Evolutionary conservation across 106 monocot species (phyloP), one percentile per base, ranked within the genome.

Genomic region (Ottelia alismoides): DNA sequence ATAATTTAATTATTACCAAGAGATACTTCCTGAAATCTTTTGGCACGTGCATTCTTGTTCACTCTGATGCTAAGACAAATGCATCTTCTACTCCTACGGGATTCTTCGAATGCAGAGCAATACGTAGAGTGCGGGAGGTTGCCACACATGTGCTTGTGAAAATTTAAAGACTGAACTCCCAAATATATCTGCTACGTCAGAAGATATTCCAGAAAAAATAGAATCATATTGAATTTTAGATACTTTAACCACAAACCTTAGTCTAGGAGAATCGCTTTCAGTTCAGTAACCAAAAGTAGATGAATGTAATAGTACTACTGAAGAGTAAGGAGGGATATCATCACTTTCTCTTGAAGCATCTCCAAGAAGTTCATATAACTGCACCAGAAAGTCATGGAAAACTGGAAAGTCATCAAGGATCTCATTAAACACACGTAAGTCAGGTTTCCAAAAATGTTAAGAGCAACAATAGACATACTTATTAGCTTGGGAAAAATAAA

Each of bases 361-460:
- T 63, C 81, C 84, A n/a, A 70, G 46, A 71, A 86, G 76, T 51
- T n/a, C 72, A 57, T 54, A 23, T 68, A 25, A 78, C 69, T 47
- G 63, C n/a, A n/a, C n/a, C n/a, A n/a, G n/a, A n/a, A n/a, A n/a
- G n/a, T n/a, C n/a, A n/a, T n/a, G n/a, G n/a, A n/a, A n/a, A n/a
- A n/a, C n/a, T n/a, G n/a, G n/a, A n/a, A n/a, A n/a, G n/a, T n/a
- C n/a, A 58, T 28, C 22, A 64, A 25, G 88, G 83, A 20, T 60
- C 71, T 22, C 56, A 78, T 32, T 75, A 70, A 58, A 89, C 89
- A 12, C 79, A 89, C 55, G 72, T 82, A 31, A 86, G 77, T 49
- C 76, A 80, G 60, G 35, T 64, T 3, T 80, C 90, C 18, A 47
- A 59, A 27, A 76, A 65, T 53, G 43, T 64, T 56, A 88, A 76